Evolutionary conservation across 2,329 filamentous ascomycete genomes (phyloP), one percentile per base, ranked within the genome.

Genomic region (Zasmidium cellare): DNA sequence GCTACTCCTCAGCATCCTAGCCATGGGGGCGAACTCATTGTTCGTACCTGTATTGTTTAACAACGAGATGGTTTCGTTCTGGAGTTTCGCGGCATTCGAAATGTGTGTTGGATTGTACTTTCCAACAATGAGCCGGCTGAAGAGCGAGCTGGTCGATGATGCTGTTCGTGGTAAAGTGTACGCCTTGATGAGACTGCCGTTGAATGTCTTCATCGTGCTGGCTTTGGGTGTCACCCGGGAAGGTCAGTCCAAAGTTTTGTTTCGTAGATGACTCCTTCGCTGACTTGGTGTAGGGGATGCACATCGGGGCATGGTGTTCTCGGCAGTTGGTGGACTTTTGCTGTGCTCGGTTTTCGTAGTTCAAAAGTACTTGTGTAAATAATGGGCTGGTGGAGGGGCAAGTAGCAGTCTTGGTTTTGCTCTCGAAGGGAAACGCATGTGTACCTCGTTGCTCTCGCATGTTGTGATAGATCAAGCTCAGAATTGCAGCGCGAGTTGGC

Each of bases 71-170:
- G 41, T 78, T 3, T 76, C 81, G 0, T 82, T 87, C 62, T 84
- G 80, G 79, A 76, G 76, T 7, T 84, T 87, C 65, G 84, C 82
- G 64, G 60, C 84, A 0, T 80, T 86, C 53, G 83, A 87, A 67
- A 73, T 75, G 11, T 84, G 82, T 66, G 79, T 85, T 20, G 84
- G 84, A 3, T 73, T 82, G 35, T 87, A 86, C 65, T 85, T 78
- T 64, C 84, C 84, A 0, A 79, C 77, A 57, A 82, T 85, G 68
- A 80, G 77, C 1, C 80, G 79, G 50, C 66, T 85, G 54, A 86
- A 85, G 69, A 80, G 80, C 6, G 72, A 75, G 38, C 70, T 84
- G 3, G 76, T 86, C n/a, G 78, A 82, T 1, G 83, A 87, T 66
- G 76, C 76, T 1, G 74, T 78, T 22, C 75, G 84, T 46, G 82